Conservation (phyloP, 805 yeast species). For the Saturnispora mendoncae region DNA sequence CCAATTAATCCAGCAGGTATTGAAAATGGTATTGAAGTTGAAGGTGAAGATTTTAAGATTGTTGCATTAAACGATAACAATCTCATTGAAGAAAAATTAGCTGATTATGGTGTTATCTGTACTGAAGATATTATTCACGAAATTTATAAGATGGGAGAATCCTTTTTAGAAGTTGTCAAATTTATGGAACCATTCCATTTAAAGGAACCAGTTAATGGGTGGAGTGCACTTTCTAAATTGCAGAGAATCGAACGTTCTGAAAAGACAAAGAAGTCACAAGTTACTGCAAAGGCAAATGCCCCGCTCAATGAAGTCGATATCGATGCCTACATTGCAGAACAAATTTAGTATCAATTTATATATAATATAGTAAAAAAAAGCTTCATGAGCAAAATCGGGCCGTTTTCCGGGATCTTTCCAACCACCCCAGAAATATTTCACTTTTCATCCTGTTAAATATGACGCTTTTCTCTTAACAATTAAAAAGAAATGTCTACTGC, state of each 20-base stretch:
- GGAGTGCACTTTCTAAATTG: conserved; percentile 64
- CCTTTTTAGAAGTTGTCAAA: conserved; percentile 49
- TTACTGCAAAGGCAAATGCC: conserved; percentile 55
- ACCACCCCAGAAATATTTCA: not conserved
- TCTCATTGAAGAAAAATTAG: conserved; percentile 62
- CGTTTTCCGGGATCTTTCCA: not conserved
- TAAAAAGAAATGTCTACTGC: conserved; percentile 17
- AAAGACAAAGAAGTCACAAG: conserved; percentile 37
- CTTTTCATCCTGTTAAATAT: not conserved
- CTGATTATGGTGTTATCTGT: conserved; percentile 65
- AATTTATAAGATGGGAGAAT: conserved; percentile 51
- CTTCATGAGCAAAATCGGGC: conserved; percentile 2
- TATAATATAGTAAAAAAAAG: conserved; percentile 20
- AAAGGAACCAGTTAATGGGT: conserved; percentile 63
- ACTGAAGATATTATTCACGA: conserved; percentile 75
- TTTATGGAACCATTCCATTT: conserved; percentile 66
- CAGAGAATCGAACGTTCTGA: conserved; percentile 51
- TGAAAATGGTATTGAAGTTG: conserved; percentile 10
- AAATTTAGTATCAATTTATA: conserved; percentile 30
- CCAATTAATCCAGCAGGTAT: conserved; percentile 10
- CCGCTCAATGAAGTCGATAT: conserved; percentile 65
- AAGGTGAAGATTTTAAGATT: conserved; percentile 19
- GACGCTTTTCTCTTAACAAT: conserved; percentile 8
- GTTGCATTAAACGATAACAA: conserved; percentile 63
- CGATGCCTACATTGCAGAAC: conserved; percentile 56